Evolutionary conservation across 1,139 yeast species (phyloP), one percentile per base, ranked within the genome.

Genomic region (Yamadazyma songkhlaensis): DNA sequence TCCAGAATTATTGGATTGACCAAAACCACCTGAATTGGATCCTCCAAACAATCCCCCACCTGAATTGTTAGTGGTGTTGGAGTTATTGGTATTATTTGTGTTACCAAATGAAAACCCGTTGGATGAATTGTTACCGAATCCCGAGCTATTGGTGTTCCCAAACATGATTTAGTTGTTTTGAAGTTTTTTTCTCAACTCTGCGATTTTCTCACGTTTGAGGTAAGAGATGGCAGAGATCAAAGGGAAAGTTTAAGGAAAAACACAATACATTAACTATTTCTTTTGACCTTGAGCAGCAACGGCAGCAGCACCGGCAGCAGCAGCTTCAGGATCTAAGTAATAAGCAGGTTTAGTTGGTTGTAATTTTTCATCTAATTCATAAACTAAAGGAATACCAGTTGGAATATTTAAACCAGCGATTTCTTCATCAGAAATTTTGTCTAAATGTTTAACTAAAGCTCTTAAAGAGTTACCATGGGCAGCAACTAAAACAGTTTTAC

Each of bases 391-490:
- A 53, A 90, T 92, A 78, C 97, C 98, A 56, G 98, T 92, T 69
- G 97, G 97, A 64, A 90, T 88, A 82, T 90, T 90, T 66, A 90
- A 82, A 49, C 84, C 88, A 48, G 97, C 92, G 62, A 92, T 92
- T 52, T 86, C 96, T 21, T 71, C 90, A 61, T 88, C 96, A 47
- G 96, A 85, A 64, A 92, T 87, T 56, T 81, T 79, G 72, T 92
- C 97, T 73, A 92, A 84, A 77, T 89, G 90, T 81, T 90, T 92
- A 60, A 90, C 97, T 53, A 92, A 76, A 50, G 88, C 97, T 79
- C 98, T 86, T 69, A 92, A 79, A 42, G 97, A 90, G 86, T 92
- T 92, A 72, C 98, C 98, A 76, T 92, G 98, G 50, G 98, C 97
- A 58, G 95, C 94, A 62, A 92, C 68, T 65, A 92, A 68, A 44